Percentiles rank a stretch among this genome's conserved stretches.
Evolutionary conservation across 345 rosid genomes (phyloP).

Genomic region (Syzygium grande): DNA sequence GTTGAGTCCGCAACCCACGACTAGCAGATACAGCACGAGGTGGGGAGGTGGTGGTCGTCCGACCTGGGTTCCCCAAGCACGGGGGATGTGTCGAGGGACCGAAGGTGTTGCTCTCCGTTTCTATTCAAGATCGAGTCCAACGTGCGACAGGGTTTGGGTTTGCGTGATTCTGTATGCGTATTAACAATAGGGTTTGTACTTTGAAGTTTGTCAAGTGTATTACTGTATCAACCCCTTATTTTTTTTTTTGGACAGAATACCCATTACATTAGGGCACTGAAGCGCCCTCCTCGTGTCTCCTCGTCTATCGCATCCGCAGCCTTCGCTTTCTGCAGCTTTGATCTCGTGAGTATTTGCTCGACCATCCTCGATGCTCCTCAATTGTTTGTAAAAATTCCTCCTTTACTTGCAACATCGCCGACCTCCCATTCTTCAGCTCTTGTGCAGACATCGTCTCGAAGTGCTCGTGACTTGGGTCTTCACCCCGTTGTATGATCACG

Average conservation of each 20-base stretch:
- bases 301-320: background rate
- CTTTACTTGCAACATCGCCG: background rate
- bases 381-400: background rate
- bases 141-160: background rate
- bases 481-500: background rate
- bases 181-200: too few species aligned
- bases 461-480: background rate
- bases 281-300: background rate
- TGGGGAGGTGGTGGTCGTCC: background rate
- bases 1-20: background rate
- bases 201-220: too few species aligned
- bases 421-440: background rate
- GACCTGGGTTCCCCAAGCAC: background rate
- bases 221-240: too few species aligned
- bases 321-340: background rate
- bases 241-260: too few species aligned
- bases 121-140: background rate
- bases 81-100: background rate
- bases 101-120: background rate
- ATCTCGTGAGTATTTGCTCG: background rate
- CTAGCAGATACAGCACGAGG: background rate
- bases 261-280: background rate
- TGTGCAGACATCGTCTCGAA: background rate
- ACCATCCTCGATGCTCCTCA: background rate
- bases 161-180: too few species aligned